Evolutionary conservation across 441 rosid species (phyloP).

Genomic region (Arabidopsis hybrid): DNA sequence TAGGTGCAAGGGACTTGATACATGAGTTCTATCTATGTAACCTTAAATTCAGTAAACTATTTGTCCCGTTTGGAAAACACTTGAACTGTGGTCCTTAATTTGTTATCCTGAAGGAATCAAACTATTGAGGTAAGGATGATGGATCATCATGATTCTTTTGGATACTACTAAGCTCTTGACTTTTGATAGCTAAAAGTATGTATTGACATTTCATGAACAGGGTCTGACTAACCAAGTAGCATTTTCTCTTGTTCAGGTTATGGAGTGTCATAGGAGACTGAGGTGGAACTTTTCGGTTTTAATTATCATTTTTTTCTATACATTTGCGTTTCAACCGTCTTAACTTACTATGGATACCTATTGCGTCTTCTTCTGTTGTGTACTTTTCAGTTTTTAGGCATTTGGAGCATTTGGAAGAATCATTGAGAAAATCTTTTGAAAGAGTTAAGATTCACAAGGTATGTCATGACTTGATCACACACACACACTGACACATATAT

Average conservation of each 20-base stretch:
- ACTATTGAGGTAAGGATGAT: not conserved
- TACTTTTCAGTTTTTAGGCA: conserved; percentile 64
- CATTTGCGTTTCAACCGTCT: too few species aligned
- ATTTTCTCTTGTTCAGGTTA: conserved; percentile 42
- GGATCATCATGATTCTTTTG: not conserved
- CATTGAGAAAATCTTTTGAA: conserved; percentile 62
- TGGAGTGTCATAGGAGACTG: conserved; percentile 48
- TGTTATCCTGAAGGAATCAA: conserved; percentile 9
- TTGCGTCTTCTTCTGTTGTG: not conserved
- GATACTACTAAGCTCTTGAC: not conserved
- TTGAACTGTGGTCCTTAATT: not conserved
- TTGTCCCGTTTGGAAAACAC: not conserved
- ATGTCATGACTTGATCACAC: not conserved
- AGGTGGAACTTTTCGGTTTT: conserved; percentile 37
- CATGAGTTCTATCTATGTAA: too few species aligned
- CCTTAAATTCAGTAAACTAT: not conserved
- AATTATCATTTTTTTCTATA: not conserved
- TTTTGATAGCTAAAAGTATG: conserved; percentile 1
- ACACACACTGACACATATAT: not conserved
- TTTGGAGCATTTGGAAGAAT: conserved; percentile 63
- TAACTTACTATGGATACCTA: too few species aligned
- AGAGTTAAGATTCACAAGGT: conserved; percentile 52
- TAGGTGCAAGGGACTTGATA: not conserved
- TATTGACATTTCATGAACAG: conserved; percentile 1
- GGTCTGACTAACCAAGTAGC: conserved; percentile 13